Conservation (phyloP, 768 basidiomycete genomes). For the Lactifluus subvellereus region DNA sequence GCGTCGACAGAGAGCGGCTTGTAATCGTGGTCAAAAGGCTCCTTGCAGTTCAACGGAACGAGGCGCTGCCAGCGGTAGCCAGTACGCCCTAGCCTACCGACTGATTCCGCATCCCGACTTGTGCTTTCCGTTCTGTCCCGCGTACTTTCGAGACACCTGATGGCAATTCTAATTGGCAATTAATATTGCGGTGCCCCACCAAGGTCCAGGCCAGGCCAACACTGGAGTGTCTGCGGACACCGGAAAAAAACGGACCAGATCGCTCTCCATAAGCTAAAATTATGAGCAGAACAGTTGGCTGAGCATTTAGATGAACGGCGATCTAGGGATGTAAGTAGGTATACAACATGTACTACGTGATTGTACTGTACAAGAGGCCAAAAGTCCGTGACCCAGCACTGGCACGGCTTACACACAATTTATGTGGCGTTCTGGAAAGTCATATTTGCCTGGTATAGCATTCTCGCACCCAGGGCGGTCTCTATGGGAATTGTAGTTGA, state of each 20-base stretch:
- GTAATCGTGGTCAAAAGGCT: no score
- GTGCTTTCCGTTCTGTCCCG: no score
- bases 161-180: no score
- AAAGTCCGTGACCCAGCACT: neutral
- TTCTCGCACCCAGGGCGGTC: constrained; percentile 40
- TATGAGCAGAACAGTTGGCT: neutral
- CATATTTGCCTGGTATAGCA: constrained; percentile 43
- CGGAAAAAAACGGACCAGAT: neutral
- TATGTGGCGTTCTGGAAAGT: constrained; percentile 35
- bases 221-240: no score
- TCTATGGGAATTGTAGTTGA: constrained; percentile 47
- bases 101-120: no score
- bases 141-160: no score
- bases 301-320: neutral
- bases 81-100: no score
- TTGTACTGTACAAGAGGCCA: neutral
- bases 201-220: neutral
- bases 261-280: neutral
- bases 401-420: constrained; percentile 31
- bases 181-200: no score
- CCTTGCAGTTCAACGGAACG: no score
- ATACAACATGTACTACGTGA: neutral
- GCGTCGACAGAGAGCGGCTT: no score
- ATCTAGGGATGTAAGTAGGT: constrained; percentile 14
- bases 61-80: no score